phyloP scores from a whole-genome alignment of 345 rosid genomes.

The Eucalyptus shirleyi region DNA sequence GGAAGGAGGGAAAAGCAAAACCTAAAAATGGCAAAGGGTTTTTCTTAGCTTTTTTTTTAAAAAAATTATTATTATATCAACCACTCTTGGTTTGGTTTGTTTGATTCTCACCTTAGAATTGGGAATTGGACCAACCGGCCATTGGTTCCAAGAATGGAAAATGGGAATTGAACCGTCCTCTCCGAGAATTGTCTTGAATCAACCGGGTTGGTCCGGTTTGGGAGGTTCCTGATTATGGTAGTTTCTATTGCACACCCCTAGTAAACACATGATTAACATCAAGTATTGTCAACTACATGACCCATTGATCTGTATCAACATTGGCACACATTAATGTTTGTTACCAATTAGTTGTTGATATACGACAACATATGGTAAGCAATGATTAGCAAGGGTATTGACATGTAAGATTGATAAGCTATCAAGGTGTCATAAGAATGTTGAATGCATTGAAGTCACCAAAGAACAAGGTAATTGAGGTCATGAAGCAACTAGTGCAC shows the following conservation, averaged over 20 bases:
- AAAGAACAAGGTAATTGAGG: neutral
- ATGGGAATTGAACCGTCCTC: too few species aligned
- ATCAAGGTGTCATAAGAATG: neutral
- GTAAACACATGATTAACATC: neutral
- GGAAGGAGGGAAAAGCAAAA: too few species aligned
- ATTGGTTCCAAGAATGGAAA: too few species aligned
- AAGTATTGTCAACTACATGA: neutral
- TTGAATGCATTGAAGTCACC: neutral
- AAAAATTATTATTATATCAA: too few species aligned
- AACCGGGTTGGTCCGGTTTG: accelerated
- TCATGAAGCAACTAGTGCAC: neutral
- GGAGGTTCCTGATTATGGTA: accelerated
- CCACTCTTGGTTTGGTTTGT: too few species aligned
- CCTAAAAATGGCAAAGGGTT: too few species aligned
- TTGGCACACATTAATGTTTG: neutral
- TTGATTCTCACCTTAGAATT: too few species aligned
- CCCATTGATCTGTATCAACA: neutral
- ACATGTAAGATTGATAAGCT: neutral
- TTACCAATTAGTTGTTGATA: too few species aligned
- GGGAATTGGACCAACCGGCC: too few species aligned
- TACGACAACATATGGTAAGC: neutral
- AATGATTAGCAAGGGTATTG: neutral
- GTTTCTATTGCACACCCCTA: too few species aligned
- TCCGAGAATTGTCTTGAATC: accelerated
- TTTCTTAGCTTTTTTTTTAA: too few species aligned